These are phyloP conservation scores for Naganishia vishniacii DNA, from an alignment of 768 basidiomycete species.

Conservation along the genomic window DNA sequence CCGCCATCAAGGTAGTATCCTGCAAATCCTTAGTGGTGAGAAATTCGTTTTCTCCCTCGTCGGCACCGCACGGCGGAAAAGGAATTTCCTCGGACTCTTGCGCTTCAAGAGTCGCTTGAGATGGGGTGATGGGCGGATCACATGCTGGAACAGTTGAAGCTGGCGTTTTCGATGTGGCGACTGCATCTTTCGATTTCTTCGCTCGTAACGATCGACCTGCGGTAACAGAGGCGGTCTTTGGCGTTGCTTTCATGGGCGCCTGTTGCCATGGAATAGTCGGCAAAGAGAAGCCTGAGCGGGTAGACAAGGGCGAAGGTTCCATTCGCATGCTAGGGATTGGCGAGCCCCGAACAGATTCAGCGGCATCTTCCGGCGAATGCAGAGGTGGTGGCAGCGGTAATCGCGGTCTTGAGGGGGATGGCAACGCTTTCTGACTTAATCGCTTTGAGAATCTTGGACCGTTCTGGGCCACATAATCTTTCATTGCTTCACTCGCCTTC, in stretches of 20 bases:
- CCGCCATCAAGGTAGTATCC: constrained; percentile 2
- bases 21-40: background rate
- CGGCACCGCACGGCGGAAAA: background rate
- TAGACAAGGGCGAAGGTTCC: background rate
- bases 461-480: background rate
- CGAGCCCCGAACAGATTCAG: background rate
- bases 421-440: background rate
- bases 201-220: background rate
- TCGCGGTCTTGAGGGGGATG: background rate
- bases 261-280: background rate
- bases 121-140: background rate
- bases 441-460: background rate
- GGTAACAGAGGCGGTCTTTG: background rate
- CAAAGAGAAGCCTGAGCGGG: background rate
- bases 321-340: background rate
- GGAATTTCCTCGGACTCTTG: background rate
- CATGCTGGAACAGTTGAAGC: background rate
- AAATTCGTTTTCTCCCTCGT: background rate
- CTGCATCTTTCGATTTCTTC: background rate
- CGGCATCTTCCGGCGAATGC: background rate
- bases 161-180: background rate
- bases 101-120: background rate
- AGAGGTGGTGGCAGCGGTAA: background rate
- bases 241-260: background rate
- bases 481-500: background rate